phyloP scores from a whole-genome alignment of 306 rosid species.

The Canavalia ensiformis region DNA sequence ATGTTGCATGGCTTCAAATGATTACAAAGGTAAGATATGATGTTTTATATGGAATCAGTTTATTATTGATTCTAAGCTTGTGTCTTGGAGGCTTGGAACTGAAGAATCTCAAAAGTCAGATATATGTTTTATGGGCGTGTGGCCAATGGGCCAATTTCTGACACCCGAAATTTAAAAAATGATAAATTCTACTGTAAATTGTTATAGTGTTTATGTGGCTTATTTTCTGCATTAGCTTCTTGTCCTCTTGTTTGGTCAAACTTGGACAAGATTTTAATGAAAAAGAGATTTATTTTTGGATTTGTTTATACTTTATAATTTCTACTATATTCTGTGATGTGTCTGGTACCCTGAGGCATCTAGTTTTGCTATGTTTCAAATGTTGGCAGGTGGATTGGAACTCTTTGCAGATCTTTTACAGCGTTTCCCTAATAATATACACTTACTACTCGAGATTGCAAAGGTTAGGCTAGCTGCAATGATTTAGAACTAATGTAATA shows the following conservation, averaged over 20 bases:
- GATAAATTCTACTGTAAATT: neutral
- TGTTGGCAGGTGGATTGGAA: constrained; percentile 92
- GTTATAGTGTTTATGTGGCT: constrained; percentile 13
- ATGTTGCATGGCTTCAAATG: constrained; percentile 89
- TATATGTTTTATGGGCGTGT: constrained; percentile 26
- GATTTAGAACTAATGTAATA: constrained; percentile 29
- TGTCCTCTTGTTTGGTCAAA: constrained; percentile 23
- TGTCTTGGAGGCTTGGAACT: constrained; percentile 10
- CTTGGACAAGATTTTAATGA: neutral
- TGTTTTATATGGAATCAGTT: constrained; percentile 32
- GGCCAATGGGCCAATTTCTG: constrained; percentile 25
- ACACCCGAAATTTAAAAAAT: neutral
- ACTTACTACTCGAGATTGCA: constrained; percentile 92
- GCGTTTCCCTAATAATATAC: constrained; percentile 92
- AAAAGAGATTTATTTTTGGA: neutral
- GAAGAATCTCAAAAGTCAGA: constrained; percentile 30
- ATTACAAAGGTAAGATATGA: constrained; percentile 82
- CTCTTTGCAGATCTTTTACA: constrained; percentile 84
- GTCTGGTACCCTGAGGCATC: constrained; percentile 34
- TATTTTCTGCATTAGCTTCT: constrained; percentile 29
- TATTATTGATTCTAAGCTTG: constrained; percentile 33
- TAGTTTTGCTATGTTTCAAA: constrained; percentile 35
- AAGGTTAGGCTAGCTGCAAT: constrained; percentile 72
- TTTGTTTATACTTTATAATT: constrained; percentile 6
- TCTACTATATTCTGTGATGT: constrained; percentile 27